These are phyloP conservation scores for Penicillium egyptiacum DNA, from an alignment of 495 filamentous ascomycete species.

Conservation along the genomic window DNA sequence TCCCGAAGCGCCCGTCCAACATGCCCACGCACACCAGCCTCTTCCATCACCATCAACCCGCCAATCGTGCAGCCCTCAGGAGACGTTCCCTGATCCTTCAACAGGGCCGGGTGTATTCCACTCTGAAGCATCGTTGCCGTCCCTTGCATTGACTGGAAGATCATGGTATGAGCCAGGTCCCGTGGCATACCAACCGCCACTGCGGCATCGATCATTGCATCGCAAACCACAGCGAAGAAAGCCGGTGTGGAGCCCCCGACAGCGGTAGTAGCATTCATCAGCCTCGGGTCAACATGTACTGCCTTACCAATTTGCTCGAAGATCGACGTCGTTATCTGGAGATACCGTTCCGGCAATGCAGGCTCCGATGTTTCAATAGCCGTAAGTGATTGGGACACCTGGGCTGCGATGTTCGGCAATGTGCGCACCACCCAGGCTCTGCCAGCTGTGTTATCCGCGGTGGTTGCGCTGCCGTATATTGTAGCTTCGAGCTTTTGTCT, in stretches of 20 bases:
- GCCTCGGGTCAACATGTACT: constrained; percentile 28
- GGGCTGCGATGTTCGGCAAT: constrained; percentile 42
- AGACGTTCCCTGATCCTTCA: constrained; percentile 43
- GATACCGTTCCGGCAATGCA: constrained; percentile 22
- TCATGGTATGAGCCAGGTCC: constrained; percentile 40
- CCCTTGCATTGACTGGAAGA: constrained; percentile 42
- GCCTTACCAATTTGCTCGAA: constrained; percentile 41
- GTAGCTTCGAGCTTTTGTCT: constrained; percentile 30
- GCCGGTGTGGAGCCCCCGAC: constrained; percentile 44
- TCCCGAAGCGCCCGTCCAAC: constrained; percentile 43
- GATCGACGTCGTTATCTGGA: constrained; percentile 33
- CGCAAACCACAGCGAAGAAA: constrained; percentile 46
- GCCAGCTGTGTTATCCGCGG: constrained; percentile 9
- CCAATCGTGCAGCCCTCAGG: constrained; percentile 49
- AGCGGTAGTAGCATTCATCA: constrained; percentile 43
- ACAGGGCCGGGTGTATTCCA: constrained; percentile 39
- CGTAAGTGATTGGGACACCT: constrained; percentile 39
- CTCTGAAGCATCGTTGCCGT: constrained; percentile 40
- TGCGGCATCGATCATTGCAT: constrained; percentile 45
- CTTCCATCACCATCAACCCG: constrained; percentile 46
- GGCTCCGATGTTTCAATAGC: constrained; percentile 37
- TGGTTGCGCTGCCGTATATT: constrained; percentile 28
- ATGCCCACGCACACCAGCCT: constrained; percentile 40
- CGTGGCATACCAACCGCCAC: constrained; percentile 46
- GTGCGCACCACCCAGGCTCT: constrained; percentile 37